These are phyloP conservation scores for Aspergillus ruber DNA, from an alignment of 2,329 filamentous ascomycete species.

Conservation along the genomic window DNA sequence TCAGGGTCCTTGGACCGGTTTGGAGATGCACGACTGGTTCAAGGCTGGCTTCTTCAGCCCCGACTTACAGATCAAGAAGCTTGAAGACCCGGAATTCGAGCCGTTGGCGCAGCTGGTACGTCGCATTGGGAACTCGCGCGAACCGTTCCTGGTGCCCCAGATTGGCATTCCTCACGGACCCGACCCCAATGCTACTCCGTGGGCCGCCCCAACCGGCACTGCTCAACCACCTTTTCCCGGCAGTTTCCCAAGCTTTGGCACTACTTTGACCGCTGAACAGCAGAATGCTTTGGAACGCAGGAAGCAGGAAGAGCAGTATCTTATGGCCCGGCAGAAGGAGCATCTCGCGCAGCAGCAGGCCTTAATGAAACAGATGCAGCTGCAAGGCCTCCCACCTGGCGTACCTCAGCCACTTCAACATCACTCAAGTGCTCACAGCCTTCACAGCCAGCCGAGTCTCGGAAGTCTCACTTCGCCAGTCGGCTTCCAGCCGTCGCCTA, in stretches of 20 bases:
- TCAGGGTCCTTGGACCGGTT: constrained; percentile 88
- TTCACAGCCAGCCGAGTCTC: constrained; percentile 95
- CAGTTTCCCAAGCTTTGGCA: constrained; percentile 92
- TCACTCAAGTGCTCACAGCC: constrained; percentile 87
- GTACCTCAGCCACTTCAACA: constrained; percentile 69
- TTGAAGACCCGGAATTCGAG: constrained; percentile 90
- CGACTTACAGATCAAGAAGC: constrained; percentile 87
- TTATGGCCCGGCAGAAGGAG: constrained; percentile 94
- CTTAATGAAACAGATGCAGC: constrained; percentile 64
- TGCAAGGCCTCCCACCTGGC: constrained; percentile 49
- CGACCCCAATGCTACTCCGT: constrained; percentile 47
- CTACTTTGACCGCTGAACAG: constrained; percentile 92
- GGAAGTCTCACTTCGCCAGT: constrained; percentile 88
- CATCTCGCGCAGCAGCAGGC: constrained; percentile 83
- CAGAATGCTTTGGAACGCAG: constrained; percentile 94
- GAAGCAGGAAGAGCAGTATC: constrained; percentile 96
- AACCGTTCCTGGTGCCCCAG: constrained; percentile 95
- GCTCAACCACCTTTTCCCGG: constrained; percentile 84
- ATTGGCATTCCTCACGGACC: constrained; percentile 90
- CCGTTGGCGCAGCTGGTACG: constrained; percentile 90
- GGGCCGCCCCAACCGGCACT: constrained; percentile 51
- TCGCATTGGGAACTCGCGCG: constrained; percentile 91
- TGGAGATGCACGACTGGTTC: constrained; percentile 99
- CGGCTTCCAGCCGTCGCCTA: constrained; percentile 57
- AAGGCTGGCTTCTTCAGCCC: constrained; percentile 97